Evolutionary conservation across 352 stramenopile species (phyloP).

Genomic region (Phytophthora macrochlamydospora): DNA sequence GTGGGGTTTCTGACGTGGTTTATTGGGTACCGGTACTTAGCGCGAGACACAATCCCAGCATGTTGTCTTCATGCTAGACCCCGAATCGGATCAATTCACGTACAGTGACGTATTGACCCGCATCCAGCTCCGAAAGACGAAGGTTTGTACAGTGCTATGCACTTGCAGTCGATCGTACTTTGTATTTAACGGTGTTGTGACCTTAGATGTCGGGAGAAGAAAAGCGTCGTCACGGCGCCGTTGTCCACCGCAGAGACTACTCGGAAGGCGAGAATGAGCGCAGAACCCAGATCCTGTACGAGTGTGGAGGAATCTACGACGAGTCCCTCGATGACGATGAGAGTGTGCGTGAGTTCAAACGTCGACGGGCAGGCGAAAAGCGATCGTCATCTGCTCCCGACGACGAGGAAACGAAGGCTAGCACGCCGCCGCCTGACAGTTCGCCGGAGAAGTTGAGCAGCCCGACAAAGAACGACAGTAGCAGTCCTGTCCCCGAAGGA

Average conservation of each 20-base stretch:
- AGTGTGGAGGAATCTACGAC: constrained; percentile 71
- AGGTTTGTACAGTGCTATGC: constrained; percentile 34
- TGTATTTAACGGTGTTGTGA: background rate
- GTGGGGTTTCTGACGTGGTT: background rate
- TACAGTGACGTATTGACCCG: constrained; percentile 79
- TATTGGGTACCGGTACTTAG: constrained; percentile 16
- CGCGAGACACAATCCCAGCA: constrained; percentile 77
- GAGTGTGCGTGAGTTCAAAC: constrained; percentile 67
- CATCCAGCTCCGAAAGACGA: constrained; percentile 85
- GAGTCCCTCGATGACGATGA: constrained; percentile 71
- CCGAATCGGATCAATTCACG: constrained; percentile 75
- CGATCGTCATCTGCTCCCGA: constrained; percentile 18
- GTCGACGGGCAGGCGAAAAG: constrained; percentile 44
- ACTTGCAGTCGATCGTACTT: background rate
- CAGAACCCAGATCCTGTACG: constrained; percentile 61
- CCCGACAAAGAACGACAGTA: constrained; percentile 31
- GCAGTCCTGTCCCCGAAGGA: constrained; percentile 33
- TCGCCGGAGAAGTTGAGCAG: constrained; percentile 25
- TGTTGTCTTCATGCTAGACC: constrained; percentile 80
- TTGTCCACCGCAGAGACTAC: constrained; percentile 78
- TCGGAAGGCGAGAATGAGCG: constrained; percentile 69
- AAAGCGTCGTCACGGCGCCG: constrained; percentile 76
- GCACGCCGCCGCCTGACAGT: constrained; percentile 28
- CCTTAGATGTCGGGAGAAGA: constrained; percentile 68
- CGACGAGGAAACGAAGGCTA: constrained; percentile 57